Evolutionary conservation across 768 basidiomycete species (phyloP), one percentile per base, ranked within the genome.

Genomic region (Chalciporus piperatus): DNA sequence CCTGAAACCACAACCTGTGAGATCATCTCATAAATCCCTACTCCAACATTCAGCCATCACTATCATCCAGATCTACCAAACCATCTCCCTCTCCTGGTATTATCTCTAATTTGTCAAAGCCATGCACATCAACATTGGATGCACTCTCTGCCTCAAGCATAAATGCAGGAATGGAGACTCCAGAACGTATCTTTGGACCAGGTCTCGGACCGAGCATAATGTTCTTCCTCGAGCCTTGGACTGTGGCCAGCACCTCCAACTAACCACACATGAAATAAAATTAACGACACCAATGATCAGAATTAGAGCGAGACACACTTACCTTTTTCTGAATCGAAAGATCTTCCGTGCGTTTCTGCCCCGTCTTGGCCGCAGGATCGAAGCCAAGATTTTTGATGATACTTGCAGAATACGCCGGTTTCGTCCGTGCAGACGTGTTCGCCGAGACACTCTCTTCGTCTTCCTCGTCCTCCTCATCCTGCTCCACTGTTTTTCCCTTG

Each of bases 341-440:
- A 42, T 76, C 71, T 32, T 72, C 71, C 0, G 56, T 58, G 51
- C 72, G 74, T 37, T 71, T 69, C 37, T 73, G 76, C 2, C 82
- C 81, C 39, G 72, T 66, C 60, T 82, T 84, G 8, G 74, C 61
- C 3, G 82, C 80, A 22, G 91, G 91, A 68, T 93, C 88, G 52
- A 92, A 93, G 2, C 91, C 91, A 3, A 93, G 73, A 5, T 78
- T 74, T 61, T 84, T 84, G 61, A 93, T 81, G 20, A 87, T 66
- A 45, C 74, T 73, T 0, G 85, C 82, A 35, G 84, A 83, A 65
- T 86, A 92, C 2, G 80, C 77, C 41, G 68, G 72, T 61, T 76
- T 81, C 44, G 58, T 58, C 30, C 59, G 56, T 14, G 40, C 50
- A 23, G 16, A 17, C 2, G n/a, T 33, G 3, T 39, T 45, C 25